phyloP scores from a whole-genome alignment of 495 filamentous ascomycete species.

The Penicillium soppii region DNA sequence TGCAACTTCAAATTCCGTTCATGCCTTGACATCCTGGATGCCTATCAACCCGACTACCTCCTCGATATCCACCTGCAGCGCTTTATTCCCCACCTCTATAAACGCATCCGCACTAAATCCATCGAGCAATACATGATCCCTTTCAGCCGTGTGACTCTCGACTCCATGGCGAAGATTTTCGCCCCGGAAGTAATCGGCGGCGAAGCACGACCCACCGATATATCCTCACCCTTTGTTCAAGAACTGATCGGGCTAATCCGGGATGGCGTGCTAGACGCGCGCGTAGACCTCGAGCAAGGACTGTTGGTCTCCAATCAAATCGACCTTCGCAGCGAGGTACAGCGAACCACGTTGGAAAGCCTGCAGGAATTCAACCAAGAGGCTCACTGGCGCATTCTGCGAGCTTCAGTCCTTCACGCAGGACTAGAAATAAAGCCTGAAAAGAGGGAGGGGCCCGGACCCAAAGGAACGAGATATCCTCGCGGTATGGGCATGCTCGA shows the following conservation, averaged over 20 bases:
- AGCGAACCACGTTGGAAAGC: conserved; percentile 61
- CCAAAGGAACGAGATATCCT: neutral
- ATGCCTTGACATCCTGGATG: conserved; percentile 78
- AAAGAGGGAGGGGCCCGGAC: conserved; percentile 1
- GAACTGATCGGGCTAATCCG: conserved; percentile 79
- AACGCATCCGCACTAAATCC: conserved; percentile 77
- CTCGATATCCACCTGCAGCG: conserved; percentile 85
- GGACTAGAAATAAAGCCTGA: conserved; percentile 67
- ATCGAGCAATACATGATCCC: conserved; percentile 89
- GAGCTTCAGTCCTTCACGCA: conserved; percentile 69
- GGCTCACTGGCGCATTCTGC: conserved; percentile 69
- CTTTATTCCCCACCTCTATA: conserved; percentile 68
- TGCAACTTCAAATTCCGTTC: conserved; percentile 81
- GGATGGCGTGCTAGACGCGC: conserved; percentile 65
- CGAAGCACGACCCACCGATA: conserved; percentile 40
- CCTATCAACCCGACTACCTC: conserved; percentile 79
- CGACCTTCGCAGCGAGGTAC: conserved; percentile 65
- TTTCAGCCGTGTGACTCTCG: conserved; percentile 71
- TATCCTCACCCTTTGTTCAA: conserved; percentile 62
- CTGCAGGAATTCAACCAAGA: conserved; percentile 70
- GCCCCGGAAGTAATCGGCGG: conserved; percentile 34
- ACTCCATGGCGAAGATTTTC: conserved; percentile 68
- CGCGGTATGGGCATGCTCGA: neutral
- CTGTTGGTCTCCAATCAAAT: conserved; percentile 69
- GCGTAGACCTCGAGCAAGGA: conserved; percentile 79